A percentile compares a stretch with the other conserved stretches of the same genome.
These are phyloP conservation scores for Hypomyces perniciosus DNA, from an alignment of 2,329 filamentous ascomycete species.

Conservation along the genomic window DNA sequence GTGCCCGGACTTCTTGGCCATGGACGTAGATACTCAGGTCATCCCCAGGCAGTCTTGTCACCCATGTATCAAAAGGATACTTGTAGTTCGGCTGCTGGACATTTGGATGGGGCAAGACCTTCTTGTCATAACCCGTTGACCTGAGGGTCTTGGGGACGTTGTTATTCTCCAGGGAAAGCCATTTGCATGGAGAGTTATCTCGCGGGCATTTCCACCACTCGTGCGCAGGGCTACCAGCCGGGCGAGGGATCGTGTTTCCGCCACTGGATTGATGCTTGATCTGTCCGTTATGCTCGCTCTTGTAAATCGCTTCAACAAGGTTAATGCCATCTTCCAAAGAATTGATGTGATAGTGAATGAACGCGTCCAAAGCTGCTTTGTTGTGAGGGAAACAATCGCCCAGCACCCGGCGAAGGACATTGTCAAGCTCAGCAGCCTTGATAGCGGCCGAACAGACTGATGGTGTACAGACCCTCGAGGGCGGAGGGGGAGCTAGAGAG, in stretches of 20 bases:
- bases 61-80: slow-evolving; percentile 6
- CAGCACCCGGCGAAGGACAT: neutral
- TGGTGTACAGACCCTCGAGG: neutral
- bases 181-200: slow-evolving; percentile 1
- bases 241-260: neutral
- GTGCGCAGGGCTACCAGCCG: neutral
- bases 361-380: neutral
- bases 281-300: neutral
- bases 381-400: neutral
- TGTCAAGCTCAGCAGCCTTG: neutral
- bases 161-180: neutral
- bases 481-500: neutral
- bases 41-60: neutral
- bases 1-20: neutral
- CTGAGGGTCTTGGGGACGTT: neutral
- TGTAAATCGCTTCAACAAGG: neutral
- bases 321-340: neutral
- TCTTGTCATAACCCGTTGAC: neutral
- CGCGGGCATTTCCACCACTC: slow-evolving; percentile 3
- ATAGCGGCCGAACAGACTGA: neutral
- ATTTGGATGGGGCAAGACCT: slow-evolving; percentile 4
- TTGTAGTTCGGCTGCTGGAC: neutral
- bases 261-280: neutral
- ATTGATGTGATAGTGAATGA: neutral
- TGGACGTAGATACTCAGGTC: neutral